Base-by-base conservation (phyloP, 1,284 basidiomycete genomes). In the Tilletia indica region DNA sequence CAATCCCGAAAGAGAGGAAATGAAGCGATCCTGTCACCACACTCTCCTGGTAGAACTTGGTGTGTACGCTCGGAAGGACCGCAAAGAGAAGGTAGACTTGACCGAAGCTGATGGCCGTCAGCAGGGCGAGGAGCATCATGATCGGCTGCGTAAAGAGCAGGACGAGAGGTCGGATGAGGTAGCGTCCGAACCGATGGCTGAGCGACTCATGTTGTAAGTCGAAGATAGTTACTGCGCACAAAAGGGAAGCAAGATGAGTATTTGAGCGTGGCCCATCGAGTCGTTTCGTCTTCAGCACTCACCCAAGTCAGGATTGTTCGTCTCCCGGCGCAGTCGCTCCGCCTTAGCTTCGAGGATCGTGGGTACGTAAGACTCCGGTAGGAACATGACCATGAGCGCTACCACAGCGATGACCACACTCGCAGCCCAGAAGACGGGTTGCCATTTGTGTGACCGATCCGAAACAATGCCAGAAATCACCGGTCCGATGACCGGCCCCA, bases 311-410 rank as follows among this genome's bases (percentile, higher is more conserved):
- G 69, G 70, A 56, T 83, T 80, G 47, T 80, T 78, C 14, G 79
- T 86, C 64, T 86, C 85, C 69, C 86, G 87, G 11, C 87, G 85
- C 25, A 92, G 86, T 3, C 74, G 78, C 0, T 86, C 80, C 0
- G 80, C 83, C 70, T 84, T 80, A 1, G 70, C 67, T 1, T 73
- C 74, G 1, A 85, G 73, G 4, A 86, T 78, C 12, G 79, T 72
- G 0, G 85, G 85, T 1, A 78, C 73, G 56, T 85, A 85, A 1
- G 84, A 85, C 63, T 86, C 85, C 0, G 72, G 74, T 1, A 82
- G 71, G 21, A 78, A 47, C 11, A 48, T 11, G 12, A 48, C 47
- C 47, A 48, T 11, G 12, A 48, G 12, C 11, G 47, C 73, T 0
- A 88, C 45, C 45, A 84, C 76, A 12, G 85, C 80, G 34, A 79